These are phyloP conservation scores for Cladosporium sp. DNA, from an alignment of 2,329 filamentous ascomycete species.

Conservation along the genomic window DNA sequence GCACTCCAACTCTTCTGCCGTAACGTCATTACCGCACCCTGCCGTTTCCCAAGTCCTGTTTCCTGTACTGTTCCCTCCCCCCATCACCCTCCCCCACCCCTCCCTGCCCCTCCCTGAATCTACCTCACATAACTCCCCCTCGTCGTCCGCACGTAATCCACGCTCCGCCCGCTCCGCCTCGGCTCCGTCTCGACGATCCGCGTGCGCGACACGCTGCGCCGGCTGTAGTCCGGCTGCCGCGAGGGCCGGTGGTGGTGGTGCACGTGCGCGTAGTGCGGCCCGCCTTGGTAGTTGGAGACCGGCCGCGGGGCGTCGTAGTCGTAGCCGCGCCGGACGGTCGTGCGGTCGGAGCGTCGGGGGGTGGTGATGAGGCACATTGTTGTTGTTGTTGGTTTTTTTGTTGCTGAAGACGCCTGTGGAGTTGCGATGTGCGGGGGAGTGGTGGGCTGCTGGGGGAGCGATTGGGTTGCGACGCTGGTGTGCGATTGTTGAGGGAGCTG, in stretches of 20 bases:
- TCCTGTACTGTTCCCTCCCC: too few relatives aligned
- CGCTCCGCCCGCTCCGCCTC: constrained; percentile 12
- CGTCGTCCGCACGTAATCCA: constrained; percentile 21
- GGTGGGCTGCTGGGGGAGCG: neutral
- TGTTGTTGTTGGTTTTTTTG: neutral
- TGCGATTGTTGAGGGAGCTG: neutral
- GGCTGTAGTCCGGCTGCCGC: constrained; percentile 19
- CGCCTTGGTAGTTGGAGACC: constrained; percentile 28
- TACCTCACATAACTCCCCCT: constrained; percentile 22
- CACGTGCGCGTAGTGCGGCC: constrained; percentile 5
- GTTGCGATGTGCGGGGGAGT: too few relatives aligned
- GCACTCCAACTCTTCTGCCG: too few relatives aligned
- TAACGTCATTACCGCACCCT: too few relatives aligned
- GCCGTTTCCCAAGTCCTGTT: too few relatives aligned
- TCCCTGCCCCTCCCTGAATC: neutral
- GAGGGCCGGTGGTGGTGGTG: constrained; percentile 15
- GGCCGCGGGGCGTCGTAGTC: constrained; percentile 24
- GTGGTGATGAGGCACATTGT: constrained; percentile 28
- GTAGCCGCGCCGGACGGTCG: constrained; percentile 15
- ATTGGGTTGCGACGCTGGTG: neutral
- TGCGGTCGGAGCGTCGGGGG: constrained; percentile 15
- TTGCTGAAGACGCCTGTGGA: too few relatives aligned
- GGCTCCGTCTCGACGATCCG: constrained; percentile 8
- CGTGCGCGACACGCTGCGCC: constrained; percentile 17
- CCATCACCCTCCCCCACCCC: neutral